Base-by-base conservation (phyloP, 148 eudicot genomes). In the Salicornia ramosissima region DNA sequence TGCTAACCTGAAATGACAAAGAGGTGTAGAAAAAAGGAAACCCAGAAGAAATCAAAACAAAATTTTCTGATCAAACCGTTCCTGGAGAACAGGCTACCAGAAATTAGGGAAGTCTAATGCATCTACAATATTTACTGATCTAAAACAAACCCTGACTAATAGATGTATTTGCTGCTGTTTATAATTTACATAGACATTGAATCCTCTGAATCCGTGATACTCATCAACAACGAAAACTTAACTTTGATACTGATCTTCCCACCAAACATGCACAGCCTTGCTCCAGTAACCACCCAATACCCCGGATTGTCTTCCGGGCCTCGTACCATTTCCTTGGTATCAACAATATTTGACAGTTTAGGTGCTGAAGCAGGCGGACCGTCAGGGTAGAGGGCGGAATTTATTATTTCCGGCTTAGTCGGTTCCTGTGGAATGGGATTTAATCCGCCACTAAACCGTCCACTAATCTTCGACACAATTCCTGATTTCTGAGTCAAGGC, bases 291-390 rank as follows among this genome's bases (percentile, higher is more conserved):
- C 66, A 90, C 92, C 96, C 94, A 93, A 77, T 93, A 86, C 36
- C 98, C 98, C 14, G 98, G 98, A 28, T 84, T 74, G 29, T 85
- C 88, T 78, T 90, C 98, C 3, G 96, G 98, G 14, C 96, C 98
- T 80, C 95, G 80, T 31, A 85, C 73, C 86, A 82, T 87, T 72
- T 94, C 98, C 56, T 73, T 85, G 21, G 90, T 87, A 64, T 90
- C 96, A 19, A 94, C 92, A 68, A 94, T 78, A 30, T 45, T 50
- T 0, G 84, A 80, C 76, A 90, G 65, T 64, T 87, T 94, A 2
- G 86, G 86, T 24, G 89, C 83, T 70, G 74, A 83, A 42, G 79
- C 71, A 1, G 96, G 97, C 1, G 98, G 97, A 0, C 98, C 95
- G 6, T 77, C 85, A 4, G 98, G 97, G 59, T 81, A 93, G 43